Evolutionary conservation across 2,329 filamentous ascomycete species (phyloP).

Genomic region (Cladosporium sp.): DNA sequence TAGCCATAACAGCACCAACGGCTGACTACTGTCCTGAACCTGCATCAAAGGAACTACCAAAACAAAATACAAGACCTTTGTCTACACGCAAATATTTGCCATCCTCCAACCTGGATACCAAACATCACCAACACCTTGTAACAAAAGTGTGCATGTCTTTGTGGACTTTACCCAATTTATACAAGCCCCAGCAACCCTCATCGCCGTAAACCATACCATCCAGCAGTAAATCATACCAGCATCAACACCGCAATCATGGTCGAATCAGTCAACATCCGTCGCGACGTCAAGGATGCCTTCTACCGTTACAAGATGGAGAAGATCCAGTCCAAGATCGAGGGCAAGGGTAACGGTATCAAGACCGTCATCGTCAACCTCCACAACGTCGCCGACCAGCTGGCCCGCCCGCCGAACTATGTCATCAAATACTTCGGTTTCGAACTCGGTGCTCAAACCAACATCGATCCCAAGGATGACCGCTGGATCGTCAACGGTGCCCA

Average conservation of each 20-base stretch:
- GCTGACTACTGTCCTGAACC: slow-evolving; percentile 51
- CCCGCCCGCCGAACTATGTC: slow-evolving; percentile 86
- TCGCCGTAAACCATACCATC: not conserved
- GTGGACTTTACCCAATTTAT: not conserved
- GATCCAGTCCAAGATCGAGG: slow-evolving; percentile 97
- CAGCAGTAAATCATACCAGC: slow-evolving; percentile 13
- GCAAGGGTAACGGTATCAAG: slow-evolving; percentile 99
- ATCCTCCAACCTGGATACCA: slow-evolving; percentile 12
- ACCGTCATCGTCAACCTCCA: slow-evolving; percentile 94
- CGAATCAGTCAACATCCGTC: slow-evolving; percentile 89
- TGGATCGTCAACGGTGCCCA: slow-evolving; percentile 99
- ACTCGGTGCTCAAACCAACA: slow-evolving; percentile 96
- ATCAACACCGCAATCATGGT: slow-evolving; percentile 69
- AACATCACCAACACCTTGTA: not conserved
- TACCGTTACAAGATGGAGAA: slow-evolving; percentile 99
- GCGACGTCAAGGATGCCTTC: slow-evolving; percentile 96
- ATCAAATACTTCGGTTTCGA: slow-evolving; percentile 99
- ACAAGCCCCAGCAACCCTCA: not conserved
- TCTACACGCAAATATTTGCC: slow-evolving; percentile 6
- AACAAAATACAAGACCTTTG: not conserved
- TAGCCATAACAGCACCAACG: slow-evolving; percentile 84
- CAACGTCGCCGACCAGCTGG: slow-evolving; percentile 87
- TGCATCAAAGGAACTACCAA: not conserved
- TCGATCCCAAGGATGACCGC: slow-evolving; percentile 92
- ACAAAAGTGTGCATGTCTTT: slow-evolving; percentile 12